Conservation (phyloP, 1,139 yeast genomes). For the Pichia sp. region DNA sequence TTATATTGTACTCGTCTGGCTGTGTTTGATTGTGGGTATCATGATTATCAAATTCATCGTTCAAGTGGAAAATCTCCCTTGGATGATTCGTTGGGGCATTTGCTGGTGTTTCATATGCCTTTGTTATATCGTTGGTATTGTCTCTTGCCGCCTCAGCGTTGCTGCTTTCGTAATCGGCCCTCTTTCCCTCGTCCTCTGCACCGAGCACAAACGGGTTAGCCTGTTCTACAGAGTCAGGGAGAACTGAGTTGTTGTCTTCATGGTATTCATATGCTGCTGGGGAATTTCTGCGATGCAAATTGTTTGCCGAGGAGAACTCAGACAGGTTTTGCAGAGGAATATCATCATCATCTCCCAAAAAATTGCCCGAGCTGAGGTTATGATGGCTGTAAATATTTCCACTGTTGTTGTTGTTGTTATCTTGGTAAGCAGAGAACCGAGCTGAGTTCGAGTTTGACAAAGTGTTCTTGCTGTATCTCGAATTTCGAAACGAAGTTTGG, state of each 20-base stretch:
- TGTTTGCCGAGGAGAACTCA: neutral
- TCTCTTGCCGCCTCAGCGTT: neutral
- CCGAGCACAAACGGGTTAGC: neutral
- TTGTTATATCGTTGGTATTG: neutral
- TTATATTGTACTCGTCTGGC: neutral
- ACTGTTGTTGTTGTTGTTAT: conserved; percentile 3
- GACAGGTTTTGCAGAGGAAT: conserved; percentile 16
- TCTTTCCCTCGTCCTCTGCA: neutral
- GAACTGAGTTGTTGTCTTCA: neutral
- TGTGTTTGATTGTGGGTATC: neutral
- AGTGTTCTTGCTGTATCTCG: conserved; percentile 8
- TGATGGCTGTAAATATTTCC: neutral
- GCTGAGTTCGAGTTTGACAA: conserved; percentile 9
- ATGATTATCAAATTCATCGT: conserved; percentile 37
- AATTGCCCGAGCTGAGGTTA: neutral
- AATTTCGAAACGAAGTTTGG: conserved; percentile 9
- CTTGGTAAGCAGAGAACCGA: conserved; percentile 6
- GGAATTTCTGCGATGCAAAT: neutral
- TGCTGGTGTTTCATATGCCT: neutral
- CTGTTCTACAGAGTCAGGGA: neutral
- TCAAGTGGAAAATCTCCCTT: conserved; percentile 43
- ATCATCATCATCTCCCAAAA: conserved; percentile 3
- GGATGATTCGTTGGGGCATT: conserved; percentile 6
- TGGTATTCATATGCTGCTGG: neutral
- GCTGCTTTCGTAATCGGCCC: too few relatives aligned